phyloP scores from a whole-genome alignment of 1,284 basidiomycete species.

The Sporisorium reilianum region DNA sequence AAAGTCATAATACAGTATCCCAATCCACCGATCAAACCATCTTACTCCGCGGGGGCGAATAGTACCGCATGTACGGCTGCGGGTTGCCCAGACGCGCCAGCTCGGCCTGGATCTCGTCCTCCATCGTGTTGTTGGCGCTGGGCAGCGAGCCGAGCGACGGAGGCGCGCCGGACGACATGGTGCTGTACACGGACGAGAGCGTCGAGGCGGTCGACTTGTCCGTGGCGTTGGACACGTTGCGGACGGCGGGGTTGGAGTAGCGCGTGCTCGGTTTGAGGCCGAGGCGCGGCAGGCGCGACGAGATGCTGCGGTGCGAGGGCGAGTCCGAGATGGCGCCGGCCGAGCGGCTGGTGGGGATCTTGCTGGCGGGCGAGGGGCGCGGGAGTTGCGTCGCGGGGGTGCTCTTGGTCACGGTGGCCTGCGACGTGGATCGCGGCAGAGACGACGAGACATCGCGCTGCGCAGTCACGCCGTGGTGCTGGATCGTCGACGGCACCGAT shows the following conservation, averaged over 20 bases:
- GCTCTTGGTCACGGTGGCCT: constrained; percentile 33
- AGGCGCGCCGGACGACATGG: constrained; percentile 21
- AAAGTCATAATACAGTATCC: not conserved
- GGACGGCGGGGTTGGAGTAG: constrained; percentile 19
- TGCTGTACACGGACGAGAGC: constrained; percentile 41
- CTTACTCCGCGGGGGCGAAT: constrained; percentile 47
- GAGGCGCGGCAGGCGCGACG: constrained; percentile 41
- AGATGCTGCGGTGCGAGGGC: constrained; percentile 21
- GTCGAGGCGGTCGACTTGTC: constrained; percentile 43
- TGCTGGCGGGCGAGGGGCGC: constrained; percentile 18
- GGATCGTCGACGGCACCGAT: constrained; percentile 18
- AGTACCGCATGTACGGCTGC: constrained; percentile 41
- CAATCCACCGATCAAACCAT: constrained; percentile 15
- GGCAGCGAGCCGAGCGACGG: constrained; percentile 35
- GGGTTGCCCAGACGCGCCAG: constrained; percentile 39
- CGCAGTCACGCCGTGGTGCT: constrained; percentile 1
- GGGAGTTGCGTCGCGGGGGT: constrained; percentile 10
- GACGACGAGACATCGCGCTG: constrained; percentile 19
- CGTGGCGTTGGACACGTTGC: constrained; percentile 32
- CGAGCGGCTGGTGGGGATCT: constrained; percentile 31
- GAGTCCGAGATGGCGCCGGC: constrained; percentile 32
- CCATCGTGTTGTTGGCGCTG: constrained; percentile 49
- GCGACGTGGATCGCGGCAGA: constrained; percentile 31
- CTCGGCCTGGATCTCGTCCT: constrained; percentile 48
- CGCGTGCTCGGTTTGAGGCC: constrained; percentile 45